Evolutionary conservation across 495 filamentous ascomycete species (phyloP).

Genomic region (Pyronema omphalodes): DNA sequence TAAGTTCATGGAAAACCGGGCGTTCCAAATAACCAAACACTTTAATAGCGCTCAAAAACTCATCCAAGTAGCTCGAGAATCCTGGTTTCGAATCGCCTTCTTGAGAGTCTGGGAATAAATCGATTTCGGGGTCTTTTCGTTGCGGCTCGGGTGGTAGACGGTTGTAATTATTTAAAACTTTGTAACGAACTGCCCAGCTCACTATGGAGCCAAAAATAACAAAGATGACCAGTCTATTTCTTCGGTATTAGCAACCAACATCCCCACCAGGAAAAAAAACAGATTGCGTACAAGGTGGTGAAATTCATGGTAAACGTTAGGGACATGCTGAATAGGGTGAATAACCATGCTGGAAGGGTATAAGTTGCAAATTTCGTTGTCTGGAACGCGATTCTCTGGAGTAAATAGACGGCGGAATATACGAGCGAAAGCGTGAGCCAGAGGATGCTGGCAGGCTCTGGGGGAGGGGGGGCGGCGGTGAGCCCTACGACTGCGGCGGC

Average conservation of each 20-base stretch:
- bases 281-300: conserved; percentile 38
- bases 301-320: conserved; percentile 96
- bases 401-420: conserved; percentile 38
- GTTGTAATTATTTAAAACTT: conserved; percentile 87
- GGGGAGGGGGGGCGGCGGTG: background rate
- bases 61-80: conserved; percentile 84
- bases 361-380: conserved; percentile 70
- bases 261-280: too few relatives aligned
- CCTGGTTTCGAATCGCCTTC: conserved; percentile 82
- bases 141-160: conserved; percentile 84
- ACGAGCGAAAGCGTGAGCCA: conserved; percentile 26
- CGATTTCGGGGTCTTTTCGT: conserved; percentile 85
- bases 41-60: conserved; percentile 97
- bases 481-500: too few relatives aligned
- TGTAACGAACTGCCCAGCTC: conserved; percentile 85
- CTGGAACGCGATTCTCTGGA: conserved; percentile 68
- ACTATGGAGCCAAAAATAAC: conserved; percentile 57
- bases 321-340: conserved; percentile 86
- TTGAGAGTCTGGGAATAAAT: conserved; percentile 81
- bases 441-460: conserved; percentile 11
- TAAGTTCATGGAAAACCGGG: conserved; percentile 93
- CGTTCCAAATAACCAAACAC: conserved; percentile 95
- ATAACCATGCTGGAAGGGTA: conserved; percentile 73
- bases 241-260: conserved; percentile 34
- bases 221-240: conserved; percentile 54